phyloP scores from a whole-genome alignment of 2,329 filamentous ascomycete genomes.

The Aspergillus candidus region DNA sequence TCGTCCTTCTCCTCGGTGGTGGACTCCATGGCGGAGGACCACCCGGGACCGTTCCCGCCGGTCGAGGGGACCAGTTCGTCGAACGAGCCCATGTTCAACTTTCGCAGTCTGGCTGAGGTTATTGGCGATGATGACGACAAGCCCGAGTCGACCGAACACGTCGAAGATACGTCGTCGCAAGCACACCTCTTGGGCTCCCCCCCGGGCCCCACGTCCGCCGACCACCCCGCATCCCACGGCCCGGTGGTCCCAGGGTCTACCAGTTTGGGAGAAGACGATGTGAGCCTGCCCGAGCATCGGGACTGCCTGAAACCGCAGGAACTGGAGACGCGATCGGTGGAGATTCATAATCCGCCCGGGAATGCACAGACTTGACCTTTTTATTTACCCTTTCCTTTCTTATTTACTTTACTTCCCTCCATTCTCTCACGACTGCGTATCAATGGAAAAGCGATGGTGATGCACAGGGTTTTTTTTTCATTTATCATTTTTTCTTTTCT shows the following conservation, averaged over 20 bases:
- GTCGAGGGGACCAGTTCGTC: constrained; percentile 46
- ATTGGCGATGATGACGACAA: constrained; percentile 61
- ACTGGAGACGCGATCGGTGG: constrained; percentile 32
- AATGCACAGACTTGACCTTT: constrained; percentile 23
- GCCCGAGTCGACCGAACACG: constrained; percentile 31
- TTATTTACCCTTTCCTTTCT: constrained; percentile 4
- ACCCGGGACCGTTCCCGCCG: constrained; percentile 28
- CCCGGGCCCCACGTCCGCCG: constrained; percentile 13
- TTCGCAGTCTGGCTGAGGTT: constrained; percentile 77
- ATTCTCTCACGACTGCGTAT: constrained; percentile 2
- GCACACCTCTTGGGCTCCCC: constrained; percentile 19
- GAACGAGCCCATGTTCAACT: constrained; percentile 83
- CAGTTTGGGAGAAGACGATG: constrained; percentile 6
- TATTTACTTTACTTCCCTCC: constrained; percentile 4
- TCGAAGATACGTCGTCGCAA: constrained; percentile 27
- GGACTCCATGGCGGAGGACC: constrained; percentile 50
- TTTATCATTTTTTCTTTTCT: constrained; percentile 2
- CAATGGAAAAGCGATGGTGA: constrained; percentile 10
- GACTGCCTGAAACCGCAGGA: constrained; percentile 27
- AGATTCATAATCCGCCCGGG: constrained; percentile 22
- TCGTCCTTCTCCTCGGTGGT: constrained; percentile 71
- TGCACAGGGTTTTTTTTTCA: constrained; percentile 14
- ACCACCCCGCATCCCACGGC: constrained; percentile 11
- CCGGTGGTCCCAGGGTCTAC: constrained; percentile 5
- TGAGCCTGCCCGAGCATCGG: constrained; percentile 12